A percentile compares a stretch with the other conserved stretches of the same genome.
Evolutionary conservation across 768 basidiomycete genomes (phyloP).

Genomic region (Mycena albidolilacea): DNA sequence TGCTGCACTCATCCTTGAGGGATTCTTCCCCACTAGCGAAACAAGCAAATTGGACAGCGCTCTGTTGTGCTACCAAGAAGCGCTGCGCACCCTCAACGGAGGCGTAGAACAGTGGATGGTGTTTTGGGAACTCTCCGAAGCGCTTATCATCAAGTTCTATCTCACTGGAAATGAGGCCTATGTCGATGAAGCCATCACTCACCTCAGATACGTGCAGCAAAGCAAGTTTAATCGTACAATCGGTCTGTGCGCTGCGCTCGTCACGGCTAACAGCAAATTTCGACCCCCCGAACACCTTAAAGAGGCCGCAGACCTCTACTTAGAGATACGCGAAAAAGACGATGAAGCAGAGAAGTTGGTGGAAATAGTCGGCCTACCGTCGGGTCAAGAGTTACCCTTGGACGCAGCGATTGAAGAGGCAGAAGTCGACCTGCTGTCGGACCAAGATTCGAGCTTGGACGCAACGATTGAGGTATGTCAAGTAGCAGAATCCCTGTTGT

Average conservation of each 20-base stretch:
- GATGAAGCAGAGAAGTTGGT: not conserved
- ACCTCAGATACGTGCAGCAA: constrained; percentile 8
- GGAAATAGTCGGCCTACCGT: too few relatives aligned
- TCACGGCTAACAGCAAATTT: too few relatives aligned
- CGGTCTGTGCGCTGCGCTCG: constrained; percentile 7
- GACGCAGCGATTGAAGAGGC: too few relatives aligned
- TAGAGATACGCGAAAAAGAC: not conserved
- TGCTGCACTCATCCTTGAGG: constrained; percentile 1
- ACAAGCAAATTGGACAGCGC: not conserved
- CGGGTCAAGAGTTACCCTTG: too few relatives aligned
- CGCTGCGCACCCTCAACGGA: not conserved
- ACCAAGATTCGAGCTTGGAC: constrained; percentile 2
- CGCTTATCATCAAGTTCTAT: constrained; percentile 11
- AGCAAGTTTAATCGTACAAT: not conserved
- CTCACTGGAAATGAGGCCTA: constrained; percentile 1
- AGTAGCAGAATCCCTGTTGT: constrained; percentile 5
- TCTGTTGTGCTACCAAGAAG: not conserved
- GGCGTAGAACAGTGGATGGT: not conserved
- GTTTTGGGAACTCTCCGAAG: constrained; percentile 7
- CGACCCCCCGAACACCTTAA: too few relatives aligned
- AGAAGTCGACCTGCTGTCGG: too few relatives aligned
- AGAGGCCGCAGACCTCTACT: not conserved
- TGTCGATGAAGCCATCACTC: constrained; percentile 11
- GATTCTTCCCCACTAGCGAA: not conserved
- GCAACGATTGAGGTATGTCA: not conserved